phyloP scores from a whole-genome alignment of 768 basidiomycete genomes.

The Scleroderma citrinum region DNA sequence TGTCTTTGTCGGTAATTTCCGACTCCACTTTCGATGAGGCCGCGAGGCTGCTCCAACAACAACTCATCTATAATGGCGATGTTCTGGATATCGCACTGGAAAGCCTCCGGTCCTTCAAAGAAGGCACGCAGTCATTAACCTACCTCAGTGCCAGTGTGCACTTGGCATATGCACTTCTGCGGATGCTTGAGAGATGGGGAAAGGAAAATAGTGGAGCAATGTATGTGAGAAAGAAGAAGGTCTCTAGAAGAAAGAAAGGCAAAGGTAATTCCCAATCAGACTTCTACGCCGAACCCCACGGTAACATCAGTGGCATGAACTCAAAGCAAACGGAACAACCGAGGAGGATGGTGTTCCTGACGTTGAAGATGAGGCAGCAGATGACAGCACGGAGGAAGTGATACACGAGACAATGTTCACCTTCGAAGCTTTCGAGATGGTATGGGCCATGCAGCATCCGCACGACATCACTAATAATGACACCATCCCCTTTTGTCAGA shows the following conservation, averaged over 20 bases:
- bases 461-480: slow-evolving; percentile 13
- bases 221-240: slow-evolving; percentile 67
- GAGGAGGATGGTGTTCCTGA: slow-evolving; percentile 66
- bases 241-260: slow-evolving; percentile 48
- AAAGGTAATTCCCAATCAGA: slow-evolving; percentile 36
- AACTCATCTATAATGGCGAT: slow-evolving; percentile 93
- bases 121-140: slow-evolving; percentile 68
- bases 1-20: slow-evolving; percentile 50
- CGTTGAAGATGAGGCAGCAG: slow-evolving; percentile 52
- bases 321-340: slow-evolving; percentile 31
- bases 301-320: slow-evolving; percentile 5
- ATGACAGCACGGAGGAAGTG: slow-evolving; percentile 56
- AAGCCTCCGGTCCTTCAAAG: slow-evolving; percentile 70
- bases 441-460: slow-evolving; percentile 32
- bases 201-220: slow-evolving; percentile 61
- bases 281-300: slow-evolving; percentile 10
- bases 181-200: slow-evolving; percentile 85
- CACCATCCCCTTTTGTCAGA: slow-evolving; percentile 39
- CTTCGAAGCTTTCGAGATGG: slow-evolving; percentile 87
- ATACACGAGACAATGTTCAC: slow-evolving; percentile 85
- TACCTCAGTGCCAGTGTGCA: slow-evolving; percentile 86
- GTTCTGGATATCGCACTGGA: slow-evolving; percentile 84
- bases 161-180: slow-evolving; percentile 78
- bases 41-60: slow-evolving; percentile 77
- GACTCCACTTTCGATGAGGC: slow-evolving; percentile 54